Conservation (phyloP, 169 alveolate genomes). For the Plasmodium ovale region DNA sequence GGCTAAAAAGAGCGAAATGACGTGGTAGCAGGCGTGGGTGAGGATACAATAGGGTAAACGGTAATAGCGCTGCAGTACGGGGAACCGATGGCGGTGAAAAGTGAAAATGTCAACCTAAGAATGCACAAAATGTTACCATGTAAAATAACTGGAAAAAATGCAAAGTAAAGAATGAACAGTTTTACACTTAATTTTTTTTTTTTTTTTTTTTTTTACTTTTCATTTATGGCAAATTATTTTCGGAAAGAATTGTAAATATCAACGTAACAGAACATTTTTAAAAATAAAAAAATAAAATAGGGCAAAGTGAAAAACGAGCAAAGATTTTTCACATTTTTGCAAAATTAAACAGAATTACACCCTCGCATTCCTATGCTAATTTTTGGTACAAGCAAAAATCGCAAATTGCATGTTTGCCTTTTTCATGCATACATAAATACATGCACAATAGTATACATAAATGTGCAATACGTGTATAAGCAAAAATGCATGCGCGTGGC, state of each 20-base stretch:
- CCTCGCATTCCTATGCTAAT: not conserved
- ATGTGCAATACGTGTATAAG: not conserved
- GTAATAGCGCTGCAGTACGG: too few species aligned
- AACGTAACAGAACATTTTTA: not conserved
- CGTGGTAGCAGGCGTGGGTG: too few species aligned
- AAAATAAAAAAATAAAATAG: not conserved
- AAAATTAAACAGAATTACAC: not conserved
- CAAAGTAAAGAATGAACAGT: not conserved
- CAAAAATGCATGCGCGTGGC: not conserved
- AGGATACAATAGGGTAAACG: too few species aligned
- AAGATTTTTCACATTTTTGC: not conserved
- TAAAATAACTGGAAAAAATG: not conserved
- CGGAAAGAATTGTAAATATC: not conserved
- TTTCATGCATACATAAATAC: not conserved
- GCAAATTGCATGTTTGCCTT: not conserved
- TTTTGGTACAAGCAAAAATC: not conserved
- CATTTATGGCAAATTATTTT: not conserved
- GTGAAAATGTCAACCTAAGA: too few species aligned
- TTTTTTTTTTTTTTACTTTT: not conserved
- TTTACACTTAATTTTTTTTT: not conserved
- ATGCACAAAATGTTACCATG: too few species aligned
- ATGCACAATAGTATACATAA: not conserved
- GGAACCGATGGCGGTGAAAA: too few species aligned
- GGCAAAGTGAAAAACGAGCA: not conserved
- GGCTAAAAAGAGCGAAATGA: too few species aligned